These are phyloP conservation scores for Pulveroboletus ravenelii DNA, from an alignment of 768 basidiomycete genomes.

Conservation along the genomic window DNA sequence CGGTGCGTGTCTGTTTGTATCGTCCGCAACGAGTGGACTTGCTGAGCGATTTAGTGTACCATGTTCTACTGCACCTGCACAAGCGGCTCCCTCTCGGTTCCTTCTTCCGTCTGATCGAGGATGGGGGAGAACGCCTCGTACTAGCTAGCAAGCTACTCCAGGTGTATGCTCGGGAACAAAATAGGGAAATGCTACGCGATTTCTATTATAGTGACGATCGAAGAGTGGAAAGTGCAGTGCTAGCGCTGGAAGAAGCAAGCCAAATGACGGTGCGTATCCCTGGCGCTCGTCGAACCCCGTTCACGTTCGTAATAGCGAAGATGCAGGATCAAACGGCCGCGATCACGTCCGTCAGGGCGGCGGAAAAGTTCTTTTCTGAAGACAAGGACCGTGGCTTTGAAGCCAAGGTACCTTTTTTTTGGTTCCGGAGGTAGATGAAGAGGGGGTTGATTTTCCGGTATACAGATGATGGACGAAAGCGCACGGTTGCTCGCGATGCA, in stretches of 20 bases:
- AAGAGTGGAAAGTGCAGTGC: slow-evolving; percentile 86
- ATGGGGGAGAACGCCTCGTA: slow-evolving; percentile 69
- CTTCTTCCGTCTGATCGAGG: slow-evolving; percentile 93
- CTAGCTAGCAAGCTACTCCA: slow-evolving; percentile 79
- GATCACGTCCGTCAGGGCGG: slow-evolving; percentile 68
- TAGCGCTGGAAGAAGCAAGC: slow-evolving; percentile 80
- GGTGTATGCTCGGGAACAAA: slow-evolving; percentile 87
- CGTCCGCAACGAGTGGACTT: not conserved
- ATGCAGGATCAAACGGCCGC: slow-evolving; percentile 67
- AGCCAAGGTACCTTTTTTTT: slow-evolving; percentile 60
- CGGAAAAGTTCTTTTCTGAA: slow-evolving; percentile 91
- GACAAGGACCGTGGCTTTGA: slow-evolving; percentile 91
- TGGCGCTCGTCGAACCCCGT: not conserved
- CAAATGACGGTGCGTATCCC: slow-evolving; percentile 50
- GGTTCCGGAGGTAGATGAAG: too few species aligned
- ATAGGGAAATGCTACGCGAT: slow-evolving; percentile 87
- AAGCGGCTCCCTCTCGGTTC: slow-evolving; percentile 79
- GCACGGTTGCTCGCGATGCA: slow-evolving; percentile 72
- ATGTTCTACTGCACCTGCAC: slow-evolving; percentile 85
- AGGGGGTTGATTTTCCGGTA: not conserved
- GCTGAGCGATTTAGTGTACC: slow-evolving; percentile 60
- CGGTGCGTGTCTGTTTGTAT: slow-evolving; percentile 42
- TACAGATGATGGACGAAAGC: slow-evolving; percentile 89
- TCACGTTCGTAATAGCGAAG: not conserved
- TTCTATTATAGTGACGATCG: slow-evolving; percentile 98